These are phyloP conservation scores for Tylopilus subfusipes DNA, from an alignment of 768 basidiomycete species.

Conservation along the genomic window DNA sequence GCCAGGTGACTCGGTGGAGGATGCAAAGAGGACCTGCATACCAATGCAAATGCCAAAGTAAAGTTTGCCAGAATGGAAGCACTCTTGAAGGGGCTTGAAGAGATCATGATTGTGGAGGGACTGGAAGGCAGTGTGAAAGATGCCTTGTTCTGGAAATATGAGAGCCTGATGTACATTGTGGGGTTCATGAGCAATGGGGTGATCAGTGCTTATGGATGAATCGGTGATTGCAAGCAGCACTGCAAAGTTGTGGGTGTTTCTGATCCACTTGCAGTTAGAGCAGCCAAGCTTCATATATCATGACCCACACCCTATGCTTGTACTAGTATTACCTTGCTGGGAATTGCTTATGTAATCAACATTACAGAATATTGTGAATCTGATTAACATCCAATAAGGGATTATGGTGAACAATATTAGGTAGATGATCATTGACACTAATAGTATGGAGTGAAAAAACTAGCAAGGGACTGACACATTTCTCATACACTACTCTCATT, in stretches of 20 bases:
- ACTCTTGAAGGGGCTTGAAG: slow-evolving; percentile 73
- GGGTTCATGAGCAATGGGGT: slow-evolving; percentile 8
- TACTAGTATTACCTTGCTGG: too few species aligned
- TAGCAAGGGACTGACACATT: too few species aligned
- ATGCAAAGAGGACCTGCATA: slow-evolving; percentile 91
- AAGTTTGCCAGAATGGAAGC: slow-evolving; percentile 83
- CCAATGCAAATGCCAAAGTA: slow-evolving; percentile 99
- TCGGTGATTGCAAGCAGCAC: slow-evolving; percentile 32
- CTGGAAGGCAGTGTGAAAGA: slow-evolving; percentile 83
- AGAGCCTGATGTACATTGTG: slow-evolving; percentile 60
- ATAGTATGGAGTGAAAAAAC: too few species aligned
- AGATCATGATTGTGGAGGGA: slow-evolving; percentile 72
- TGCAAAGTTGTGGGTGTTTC: slow-evolving; percentile 73
- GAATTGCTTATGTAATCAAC: too few species aligned
- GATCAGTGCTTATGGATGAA: slow-evolving; percentile 60
- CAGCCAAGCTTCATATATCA: slow-evolving; percentile 86
- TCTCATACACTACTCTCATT: too few species aligned
- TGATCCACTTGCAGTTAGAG: slow-evolving; percentile 81
- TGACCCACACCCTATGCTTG: too few species aligned
- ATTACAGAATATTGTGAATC: too few species aligned
- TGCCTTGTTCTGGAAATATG: slow-evolving; percentile 95
- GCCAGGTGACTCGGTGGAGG: slow-evolving; percentile 73
- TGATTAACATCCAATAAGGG: too few species aligned
- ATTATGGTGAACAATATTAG: too few species aligned
- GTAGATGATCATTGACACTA: too few species aligned